These are phyloP conservation scores for Caloboletus inedulis DNA, from an alignment of 1,284 basidiomycete species.

Conservation along the genomic window DNA sequence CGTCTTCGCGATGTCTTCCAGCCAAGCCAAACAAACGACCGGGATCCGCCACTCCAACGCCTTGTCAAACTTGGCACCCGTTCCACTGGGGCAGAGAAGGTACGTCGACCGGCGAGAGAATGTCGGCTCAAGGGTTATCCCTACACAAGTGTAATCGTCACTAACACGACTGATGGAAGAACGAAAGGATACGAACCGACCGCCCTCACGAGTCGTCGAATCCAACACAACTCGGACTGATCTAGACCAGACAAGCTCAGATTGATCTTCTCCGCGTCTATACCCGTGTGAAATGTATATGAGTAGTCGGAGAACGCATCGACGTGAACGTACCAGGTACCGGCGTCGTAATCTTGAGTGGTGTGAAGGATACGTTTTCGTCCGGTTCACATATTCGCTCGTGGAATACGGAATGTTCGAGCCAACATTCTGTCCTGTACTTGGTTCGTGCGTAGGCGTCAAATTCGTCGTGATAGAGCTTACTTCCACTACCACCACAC, in stretches of 20 bases:
- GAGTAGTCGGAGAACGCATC: constrained; percentile 1
- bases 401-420: constrained; percentile 71
- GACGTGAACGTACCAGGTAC: constrained; percentile 42
- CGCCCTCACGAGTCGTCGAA: constrained; percentile 59
- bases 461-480: constrained; percentile 51
- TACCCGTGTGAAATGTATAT: neutral
- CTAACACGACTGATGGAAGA: neutral
- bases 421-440: constrained; percentile 80
- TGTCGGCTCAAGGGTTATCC: constrained; percentile 50
- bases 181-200: constrained; percentile 44
- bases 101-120: constrained; percentile 68
- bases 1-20: constrained; percentile 49
- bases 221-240: constrained; percentile 57
- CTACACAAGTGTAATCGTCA: constrained; percentile 33
- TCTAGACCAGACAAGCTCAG: constrained; percentile 73
- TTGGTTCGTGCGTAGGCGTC: constrained; percentile 44
- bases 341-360: constrained; percentile 52
- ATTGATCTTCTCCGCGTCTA: constrained; percentile 50
- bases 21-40: constrained; percentile 59
- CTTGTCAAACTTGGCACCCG: constrained; percentile 69
- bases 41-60: constrained; percentile 68
- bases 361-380: constrained; percentile 62
- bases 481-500: constrained; percentile 56
- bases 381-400: constrained; percentile 57
- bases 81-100: constrained; percentile 65